A percentile compares a stretch with the other conserved stretches of the same genome.
Evolutionary conservation across 306 rosid species (phyloP).

Genomic region (Corylus americana): DNA sequence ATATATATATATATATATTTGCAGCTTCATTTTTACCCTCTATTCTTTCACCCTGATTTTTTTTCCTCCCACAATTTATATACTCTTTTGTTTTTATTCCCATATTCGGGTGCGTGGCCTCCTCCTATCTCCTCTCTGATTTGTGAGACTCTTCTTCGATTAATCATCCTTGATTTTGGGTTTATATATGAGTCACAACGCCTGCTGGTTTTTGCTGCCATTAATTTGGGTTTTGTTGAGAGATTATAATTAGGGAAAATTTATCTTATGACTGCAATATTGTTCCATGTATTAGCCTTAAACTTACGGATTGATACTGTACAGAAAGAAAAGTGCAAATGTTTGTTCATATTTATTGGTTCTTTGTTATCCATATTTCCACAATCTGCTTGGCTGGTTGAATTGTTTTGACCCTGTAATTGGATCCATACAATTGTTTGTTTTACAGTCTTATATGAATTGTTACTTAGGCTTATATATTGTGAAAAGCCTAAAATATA

Average conservation of each 20-base stretch:
- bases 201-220: conserved; percentile 25
- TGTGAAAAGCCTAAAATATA: too few relatives aligned
- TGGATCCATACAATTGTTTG: neutral
- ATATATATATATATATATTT: neutral
- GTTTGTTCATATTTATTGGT: conserved; percentile 19
- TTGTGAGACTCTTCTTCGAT: conserved; percentile 28
- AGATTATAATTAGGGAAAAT: conserved; percentile 12
- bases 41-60: conserved; percentile 16
- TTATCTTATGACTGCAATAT: neutral
- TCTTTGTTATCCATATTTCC: conserved; percentile 1
- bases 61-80: conserved; percentile 6
- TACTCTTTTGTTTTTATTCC: conserved; percentile 26
- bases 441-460: too few relatives aligned
- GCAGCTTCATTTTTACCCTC: neutral
- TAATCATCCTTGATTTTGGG: conserved; percentile 12
- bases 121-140: conserved; percentile 24
- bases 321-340: conserved; percentile 32
- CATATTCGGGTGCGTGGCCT: conserved; percentile 22
- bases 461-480: too few relatives aligned
- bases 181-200: conserved; percentile 27
- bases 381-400: neutral
- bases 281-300: conserved; percentile 21
- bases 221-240: conserved; percentile 14
- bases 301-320: conserved; percentile 32
- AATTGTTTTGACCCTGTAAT: neutral